phyloP scores from a whole-genome alignment of 495 filamentous ascomycete species.

The Aspergillus sclerotiicarbonarius region DNA sequence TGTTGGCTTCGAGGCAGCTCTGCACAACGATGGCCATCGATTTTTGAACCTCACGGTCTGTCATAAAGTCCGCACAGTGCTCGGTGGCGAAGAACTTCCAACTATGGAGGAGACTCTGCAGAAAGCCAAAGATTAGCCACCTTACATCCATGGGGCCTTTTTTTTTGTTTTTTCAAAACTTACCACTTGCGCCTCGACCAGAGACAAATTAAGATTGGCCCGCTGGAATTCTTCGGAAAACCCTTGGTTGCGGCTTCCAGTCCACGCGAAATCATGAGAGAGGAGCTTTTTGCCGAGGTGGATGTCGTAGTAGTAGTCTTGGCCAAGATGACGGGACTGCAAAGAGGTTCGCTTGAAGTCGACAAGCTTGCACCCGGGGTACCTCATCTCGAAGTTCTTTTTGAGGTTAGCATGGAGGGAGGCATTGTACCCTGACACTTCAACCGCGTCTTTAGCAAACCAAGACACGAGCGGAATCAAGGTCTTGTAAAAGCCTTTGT shows the following conservation, averaged over 20 bases:
- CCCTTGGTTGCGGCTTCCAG: constrained; percentile 61
- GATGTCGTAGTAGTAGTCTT: constrained; percentile 78
- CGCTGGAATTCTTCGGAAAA: constrained; percentile 76
- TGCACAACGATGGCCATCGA: constrained; percentile 65
- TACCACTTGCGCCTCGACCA: constrained; percentile 89
- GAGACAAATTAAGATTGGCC: constrained; percentile 85
- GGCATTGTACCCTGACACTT: constrained; percentile 72
- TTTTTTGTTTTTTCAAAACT: constrained; percentile 32
- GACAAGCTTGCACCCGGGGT: constrained; percentile 62
- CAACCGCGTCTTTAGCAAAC: constrained; percentile 69
- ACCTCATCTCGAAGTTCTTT: constrained; percentile 78
- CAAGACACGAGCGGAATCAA: constrained; percentile 73
- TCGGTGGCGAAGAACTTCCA: constrained; percentile 91
- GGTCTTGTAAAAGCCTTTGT: constrained; percentile 61
- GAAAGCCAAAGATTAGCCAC: constrained; percentile 1
- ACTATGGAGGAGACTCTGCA: constrained; percentile 71
- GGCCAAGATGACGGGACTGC: constrained; percentile 59
- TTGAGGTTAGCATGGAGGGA: constrained; percentile 83
- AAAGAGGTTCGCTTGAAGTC: constrained; percentile 76
- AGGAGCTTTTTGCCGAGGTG: constrained; percentile 71
- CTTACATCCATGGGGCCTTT: neutral
- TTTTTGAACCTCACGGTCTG: constrained; percentile 61
- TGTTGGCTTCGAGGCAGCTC: constrained; percentile 71
- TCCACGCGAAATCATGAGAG: constrained; percentile 73
- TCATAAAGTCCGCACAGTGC: constrained; percentile 66